phyloP scores from a whole-genome alignment of 2,329 filamentous ascomycete genomes.

The Alternaria alternata region DNA sequence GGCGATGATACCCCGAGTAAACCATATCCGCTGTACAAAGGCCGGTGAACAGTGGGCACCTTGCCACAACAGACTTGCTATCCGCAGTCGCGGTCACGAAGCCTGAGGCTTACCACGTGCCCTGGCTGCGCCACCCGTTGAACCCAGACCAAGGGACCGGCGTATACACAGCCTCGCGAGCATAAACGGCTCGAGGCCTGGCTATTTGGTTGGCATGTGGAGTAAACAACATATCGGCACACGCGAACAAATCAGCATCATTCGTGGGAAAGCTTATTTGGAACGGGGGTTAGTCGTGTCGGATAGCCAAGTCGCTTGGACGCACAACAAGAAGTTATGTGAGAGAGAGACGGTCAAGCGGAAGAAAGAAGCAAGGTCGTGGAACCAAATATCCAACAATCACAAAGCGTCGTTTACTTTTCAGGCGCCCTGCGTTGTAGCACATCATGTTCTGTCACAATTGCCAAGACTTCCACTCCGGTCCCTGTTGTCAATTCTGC shows the following conservation, averaged over 20 bases:
- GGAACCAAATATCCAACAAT: background rate
- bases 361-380: background rate
- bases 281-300: background rate
- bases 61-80: background rate
- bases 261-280: background rate
- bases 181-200: background rate
- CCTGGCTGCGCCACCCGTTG: slow-evolving; percentile 22
- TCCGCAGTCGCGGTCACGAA: slow-evolving; percentile 3
- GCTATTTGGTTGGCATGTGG: background rate
- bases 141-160: slow-evolving; percentile 10
- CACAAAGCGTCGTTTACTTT: background rate
- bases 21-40: slow-evolving; percentile 5
- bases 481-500: background rate
- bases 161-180: slow-evolving; percentile 14
- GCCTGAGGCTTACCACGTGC: slow-evolving; percentile 15
- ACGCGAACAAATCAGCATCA: background rate
- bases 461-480: background rate
- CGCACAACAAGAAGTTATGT: background rate
- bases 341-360: background rate
- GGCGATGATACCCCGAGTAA: slow-evolving; percentile 4
- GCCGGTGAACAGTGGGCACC: slow-evolving; percentile 8
- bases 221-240: background rate
- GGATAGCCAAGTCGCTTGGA: background rate
- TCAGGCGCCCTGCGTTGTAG: slow-evolving; percentile 4
- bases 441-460: background rate